phyloP scores from a whole-genome alignment of 345 rosid species.

The Passiflora organensis region DNA sequence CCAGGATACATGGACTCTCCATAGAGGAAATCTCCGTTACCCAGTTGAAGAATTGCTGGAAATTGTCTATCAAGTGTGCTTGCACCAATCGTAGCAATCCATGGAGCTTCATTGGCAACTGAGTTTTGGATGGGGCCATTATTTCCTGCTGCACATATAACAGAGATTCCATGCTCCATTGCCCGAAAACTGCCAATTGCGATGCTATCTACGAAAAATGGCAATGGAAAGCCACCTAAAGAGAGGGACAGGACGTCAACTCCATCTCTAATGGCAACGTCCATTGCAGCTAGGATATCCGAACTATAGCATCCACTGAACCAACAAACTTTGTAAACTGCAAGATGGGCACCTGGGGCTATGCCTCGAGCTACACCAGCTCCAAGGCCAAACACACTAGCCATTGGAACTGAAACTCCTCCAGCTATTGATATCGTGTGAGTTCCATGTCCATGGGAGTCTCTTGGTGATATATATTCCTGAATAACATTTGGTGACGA shows the following conservation, averaged over 20 bases:
- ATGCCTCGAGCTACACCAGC: slow-evolving; percentile 81
- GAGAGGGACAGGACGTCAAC: slow-evolving; percentile 89
- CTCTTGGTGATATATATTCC: slow-evolving; percentile 71
- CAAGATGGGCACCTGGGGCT: slow-evolving; percentile 85
- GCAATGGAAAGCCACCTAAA: slow-evolving; percentile 78
- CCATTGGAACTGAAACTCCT: slow-evolving; percentile 64
- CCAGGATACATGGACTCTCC: slow-evolving; percentile 85
- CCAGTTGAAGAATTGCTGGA: slow-evolving; percentile 63
- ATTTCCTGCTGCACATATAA: slow-evolving; percentile 87
- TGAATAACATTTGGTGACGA: slow-evolving; percentile 34
- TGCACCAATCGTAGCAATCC: slow-evolving; percentile 86
- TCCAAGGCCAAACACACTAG: slow-evolving; percentile 65
- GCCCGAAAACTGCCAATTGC: slow-evolving; percentile 92
- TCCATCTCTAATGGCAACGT: slow-evolving; percentile 65
- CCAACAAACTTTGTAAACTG: slow-evolving; percentile 90
- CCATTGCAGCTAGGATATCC: slow-evolving; percentile 84
- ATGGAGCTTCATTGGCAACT: slow-evolving; percentile 86
- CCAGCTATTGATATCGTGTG: slow-evolving; percentile 86
- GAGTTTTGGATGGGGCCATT: slow-evolving; percentile 74
- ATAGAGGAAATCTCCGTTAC: slow-evolving; percentile 48
- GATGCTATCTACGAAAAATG: slow-evolving; percentile 71
- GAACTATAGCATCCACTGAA: slow-evolving; percentile 80
- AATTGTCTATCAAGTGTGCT: slow-evolving; percentile 81
- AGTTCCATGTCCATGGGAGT: slow-evolving; percentile 83
- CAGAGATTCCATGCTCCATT: slow-evolving; percentile 72